A percentile compares a stretch with the other conserved stretches of the same genome.
Evolutionary conservation across 768 basidiomycete species (phyloP).

Genomic region (Thelephora aurantiotincta): DNA sequence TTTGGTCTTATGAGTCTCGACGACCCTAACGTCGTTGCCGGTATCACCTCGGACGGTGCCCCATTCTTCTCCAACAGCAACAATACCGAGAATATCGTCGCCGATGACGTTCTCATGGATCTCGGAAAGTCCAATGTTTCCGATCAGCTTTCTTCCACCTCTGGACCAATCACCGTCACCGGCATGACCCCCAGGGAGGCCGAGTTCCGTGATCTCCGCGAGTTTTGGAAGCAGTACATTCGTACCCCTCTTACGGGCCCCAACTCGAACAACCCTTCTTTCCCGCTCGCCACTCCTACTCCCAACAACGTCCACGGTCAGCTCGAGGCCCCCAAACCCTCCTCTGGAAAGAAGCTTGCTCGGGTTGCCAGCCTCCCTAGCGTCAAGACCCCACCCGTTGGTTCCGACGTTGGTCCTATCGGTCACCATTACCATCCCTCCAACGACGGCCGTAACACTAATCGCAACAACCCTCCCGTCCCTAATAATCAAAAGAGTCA

Average conservation of each 20-base stretch:
- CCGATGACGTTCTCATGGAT: constrained; percentile 10
- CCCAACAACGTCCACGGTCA: constrained; percentile 5
- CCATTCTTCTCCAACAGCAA: constrained; percentile 40
- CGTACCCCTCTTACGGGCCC: constrained; percentile 43
- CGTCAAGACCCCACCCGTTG: constrained; percentile 44
- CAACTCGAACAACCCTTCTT: constrained; percentile 6
- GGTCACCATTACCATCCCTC: constrained; percentile 6
- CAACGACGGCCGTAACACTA: constrained; percentile 7
- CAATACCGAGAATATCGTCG: constrained; percentile 6
- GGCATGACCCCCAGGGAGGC: constrained; percentile 17
- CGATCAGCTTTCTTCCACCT: neutral
- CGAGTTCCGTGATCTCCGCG: constrained; percentile 33
- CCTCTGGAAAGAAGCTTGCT: constrained; percentile 24
- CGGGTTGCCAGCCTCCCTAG: constrained; percentile 59
- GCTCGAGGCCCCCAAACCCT: constrained; percentile 9
- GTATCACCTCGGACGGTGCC: constrained; percentile 39
- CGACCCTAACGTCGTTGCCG: constrained; percentile 53
- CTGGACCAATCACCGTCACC: constrained; percentile 14
- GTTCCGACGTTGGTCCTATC: neutral
- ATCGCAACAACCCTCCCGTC: neutral
- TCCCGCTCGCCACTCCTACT: constrained; percentile 4
- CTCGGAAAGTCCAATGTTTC: neutral
- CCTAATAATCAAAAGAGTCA: neutral
- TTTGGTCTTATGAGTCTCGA: constrained; percentile 71
- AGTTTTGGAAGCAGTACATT: constrained; percentile 68